Evolutionary conservation across 768 basidiomycete species (phyloP).

Genomic region (Boletus bicolor): DNA sequence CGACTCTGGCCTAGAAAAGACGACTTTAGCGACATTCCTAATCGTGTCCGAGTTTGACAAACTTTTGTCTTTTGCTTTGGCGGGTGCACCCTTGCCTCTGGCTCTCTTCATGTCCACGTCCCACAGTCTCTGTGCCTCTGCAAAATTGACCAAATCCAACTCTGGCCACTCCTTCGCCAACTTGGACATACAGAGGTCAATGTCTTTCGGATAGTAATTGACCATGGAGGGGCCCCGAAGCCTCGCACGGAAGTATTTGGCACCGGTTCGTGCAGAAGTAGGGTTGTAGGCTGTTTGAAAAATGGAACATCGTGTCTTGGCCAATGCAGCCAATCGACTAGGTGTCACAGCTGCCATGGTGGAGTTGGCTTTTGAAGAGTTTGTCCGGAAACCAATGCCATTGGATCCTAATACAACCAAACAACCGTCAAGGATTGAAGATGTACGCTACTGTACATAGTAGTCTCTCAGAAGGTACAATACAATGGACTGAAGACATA

Average conservation of each 20-base stretch:
- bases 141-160: slow-evolving; percentile 58
- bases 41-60: slow-evolving; percentile 20
- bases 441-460: too few relatives aligned
- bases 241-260: slow-evolving; percentile 83
- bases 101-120: slow-evolving; percentile 66
- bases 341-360: slow-evolving; percentile 38
- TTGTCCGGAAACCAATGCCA: slow-evolving; percentile 8
- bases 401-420: slow-evolving; percentile 31
- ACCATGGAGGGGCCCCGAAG: slow-evolving; percentile 86
- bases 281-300: slow-evolving; percentile 93
- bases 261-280: slow-evolving; percentile 72
- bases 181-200: slow-evolving; percentile 54
- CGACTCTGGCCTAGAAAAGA: slow-evolving; percentile 47
- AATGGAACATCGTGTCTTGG: slow-evolving; percentile 62
- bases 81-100: slow-evolving; percentile 81
- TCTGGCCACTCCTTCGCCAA: slow-evolving; percentile 52
- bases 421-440: slow-evolving; percentile 9
- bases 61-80: slow-evolving; percentile 74
- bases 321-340: slow-evolving; percentile 58
- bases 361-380: neutral
- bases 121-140: slow-evolving; percentile 63
- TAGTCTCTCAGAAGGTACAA: too few relatives aligned
- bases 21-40: neutral
- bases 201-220: slow-evolving; percentile 70
- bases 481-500: too few relatives aligned